Conservation (phyloP, 805 yeast genomes). For the Starmerella ratchasimensis region DNA sequence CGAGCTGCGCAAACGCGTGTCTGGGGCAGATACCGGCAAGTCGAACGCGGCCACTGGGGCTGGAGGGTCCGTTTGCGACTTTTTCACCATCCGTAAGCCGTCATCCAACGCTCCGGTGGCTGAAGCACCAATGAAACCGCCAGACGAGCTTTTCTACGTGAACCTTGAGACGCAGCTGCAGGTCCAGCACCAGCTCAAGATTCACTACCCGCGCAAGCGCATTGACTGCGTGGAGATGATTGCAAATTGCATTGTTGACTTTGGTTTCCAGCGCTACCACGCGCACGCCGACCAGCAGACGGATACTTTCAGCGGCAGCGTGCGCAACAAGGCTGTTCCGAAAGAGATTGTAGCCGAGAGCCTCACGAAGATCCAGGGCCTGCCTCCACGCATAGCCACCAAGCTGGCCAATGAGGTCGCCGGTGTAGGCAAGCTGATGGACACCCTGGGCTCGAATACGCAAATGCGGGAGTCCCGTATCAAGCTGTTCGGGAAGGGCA, state of each 20-base stretch:
- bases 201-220: constrained; percentile 10
- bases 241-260: constrained; percentile 13
- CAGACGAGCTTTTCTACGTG: constrained; percentile 9
- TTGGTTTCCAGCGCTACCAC: constrained; percentile 12
- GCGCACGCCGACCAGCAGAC: constrained; percentile 1
- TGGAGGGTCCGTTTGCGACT: background rate
- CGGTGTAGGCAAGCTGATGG: constrained; percentile 6
- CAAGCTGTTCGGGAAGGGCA: constrained; percentile 11
- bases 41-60: background rate
- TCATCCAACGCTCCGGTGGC: background rate
- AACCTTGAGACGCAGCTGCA: constrained; percentile 13
- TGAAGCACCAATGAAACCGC: constrained; percentile 1
- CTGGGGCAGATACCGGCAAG: background rate
- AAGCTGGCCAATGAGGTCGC: constrained; percentile 6
- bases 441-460: constrained; percentile 2
- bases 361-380: constrained; percentile 11
- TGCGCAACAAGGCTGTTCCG: constrained; percentile 5
- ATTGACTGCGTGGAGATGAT: constrained; percentile 12
- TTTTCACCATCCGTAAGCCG: background rate
- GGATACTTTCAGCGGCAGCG: constrained; percentile 8
- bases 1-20: constrained; percentile 8
- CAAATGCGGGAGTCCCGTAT: constrained; percentile 9
- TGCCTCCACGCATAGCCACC: constrained; percentile 16
- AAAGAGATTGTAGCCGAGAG: constrained; percentile 11
- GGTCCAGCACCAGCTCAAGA: constrained; percentile 7